These are phyloP conservation scores for Tolypocladium endophyticum DNA, from an alignment of 2,329 filamentous ascomycete species.

Conservation along the genomic window DNA sequence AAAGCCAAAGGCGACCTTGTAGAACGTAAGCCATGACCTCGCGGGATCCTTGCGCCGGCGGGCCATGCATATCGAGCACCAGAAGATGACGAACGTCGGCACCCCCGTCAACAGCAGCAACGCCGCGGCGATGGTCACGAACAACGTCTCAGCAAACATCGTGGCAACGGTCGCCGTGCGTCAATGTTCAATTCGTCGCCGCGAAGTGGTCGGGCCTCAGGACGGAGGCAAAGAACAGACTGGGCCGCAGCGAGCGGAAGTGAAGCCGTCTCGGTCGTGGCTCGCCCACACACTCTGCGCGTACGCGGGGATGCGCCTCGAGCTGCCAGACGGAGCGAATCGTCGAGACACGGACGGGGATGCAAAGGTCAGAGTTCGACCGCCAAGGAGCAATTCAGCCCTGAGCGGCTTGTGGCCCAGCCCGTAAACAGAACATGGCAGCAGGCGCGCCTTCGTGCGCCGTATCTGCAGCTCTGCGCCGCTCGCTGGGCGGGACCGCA, in stretches of 20 bases:
- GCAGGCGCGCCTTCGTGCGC: not conserved
- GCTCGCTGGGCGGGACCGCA: not conserved
- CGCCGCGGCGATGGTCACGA: not conserved
- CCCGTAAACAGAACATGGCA: not conserved
- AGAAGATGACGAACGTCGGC: slow-evolving; percentile 10
- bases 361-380: not conserved
- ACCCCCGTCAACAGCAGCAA: slow-evolving; percentile 7
- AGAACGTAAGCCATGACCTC: slow-evolving; percentile 11
- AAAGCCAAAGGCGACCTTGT: slow-evolving; percentile 12
- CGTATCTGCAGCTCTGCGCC: not conserved
- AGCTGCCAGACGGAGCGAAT: not conserved
- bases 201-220: not conserved
- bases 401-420: not conserved
- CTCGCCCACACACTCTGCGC: not conserved
- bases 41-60: slow-evolving; percentile 12
- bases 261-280: not conserved
- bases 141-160: not conserved
- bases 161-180: not conserved
- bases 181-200: not conserved
- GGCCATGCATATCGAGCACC: slow-evolving; percentile 10
- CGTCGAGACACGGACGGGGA: not conserved
- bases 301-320: not conserved
- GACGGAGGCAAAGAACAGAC: not conserved
- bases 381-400: not conserved
- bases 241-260: not conserved